Evolutionary conservation across 106 monocot species (phyloP), one percentile per base, ranked within the genome.

Genomic region (Allium cepa): DNA sequence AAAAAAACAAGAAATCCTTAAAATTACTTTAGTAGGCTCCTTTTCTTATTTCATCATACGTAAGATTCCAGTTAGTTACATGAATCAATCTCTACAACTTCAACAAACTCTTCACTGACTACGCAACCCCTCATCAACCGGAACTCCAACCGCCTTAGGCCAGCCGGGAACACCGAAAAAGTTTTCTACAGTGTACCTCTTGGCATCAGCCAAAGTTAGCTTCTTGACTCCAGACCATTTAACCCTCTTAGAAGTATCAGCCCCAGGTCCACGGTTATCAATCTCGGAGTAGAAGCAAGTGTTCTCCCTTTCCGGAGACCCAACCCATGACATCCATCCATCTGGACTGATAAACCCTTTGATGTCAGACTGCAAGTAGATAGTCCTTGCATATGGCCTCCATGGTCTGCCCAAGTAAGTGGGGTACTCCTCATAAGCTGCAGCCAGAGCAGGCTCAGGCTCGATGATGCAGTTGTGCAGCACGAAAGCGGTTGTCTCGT

Each of bases 391-490:
- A 50, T 68, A 77, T 16, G 72, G 67, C 73, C 73, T 76, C 81
- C 81, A 81, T 13, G 81, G 81, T 45, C 81, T 53, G 57, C 77
- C 81, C 8, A 81, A 76, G 68, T 73, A 81, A 8, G 77, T 72
- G 50, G 60, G 72, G 57, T 59, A 46, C 72, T 68, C 56, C 17
- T 12, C 46, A 10, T 27, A 27, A 63, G 11, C 26, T 1, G 75
- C 53, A 47, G 18, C 36, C 53, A 49, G 66, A 0, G 46, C 57
- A 45, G 75, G 57, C 57, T 88, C 84, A 18, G 84, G 76, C 15
- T 17, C 47, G 70, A 88, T 68, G 53, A 81, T 79, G 79, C 88
- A 88, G 73, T 82, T 82, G 49, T 82, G 85, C 76, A 88, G 69
- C 60, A 88, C 56, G 71, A 72, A 59, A n/a, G 69, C 88, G 5